Evolutionary conservation across 768 basidiomycete genomes (phyloP), one percentile per base, ranked within the genome.

Genomic region (Trametes coccinea): DNA sequence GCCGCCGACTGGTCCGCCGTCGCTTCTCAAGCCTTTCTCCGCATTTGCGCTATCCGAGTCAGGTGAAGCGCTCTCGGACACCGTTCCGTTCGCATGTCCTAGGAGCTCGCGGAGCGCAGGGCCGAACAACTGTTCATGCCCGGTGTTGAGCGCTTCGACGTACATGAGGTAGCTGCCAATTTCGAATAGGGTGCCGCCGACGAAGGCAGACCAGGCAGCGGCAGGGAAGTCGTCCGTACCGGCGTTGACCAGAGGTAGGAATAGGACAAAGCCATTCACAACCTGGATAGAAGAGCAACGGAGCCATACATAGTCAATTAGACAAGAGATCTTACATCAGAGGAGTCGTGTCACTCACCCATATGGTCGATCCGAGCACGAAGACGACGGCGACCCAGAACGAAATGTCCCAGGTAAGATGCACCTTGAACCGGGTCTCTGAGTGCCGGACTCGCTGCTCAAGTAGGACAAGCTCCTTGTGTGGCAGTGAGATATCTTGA

Each of bases 111-210:
- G 63, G 4, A 77, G 61, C 43, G 67, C 72, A 69, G 72, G 73
- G 3, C 76, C 78, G 67, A 79, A 79, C 33, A 75, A 66, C 30
- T 76, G 74, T 7, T 69, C 64, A 51, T 78, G 78, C 17, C 76
- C 78, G 17, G 79, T 72, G 62, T 83, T 83, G 76, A 80, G 80
- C 0, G 82, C 84, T 65, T 86, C 85, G 66, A 81, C 76, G 27
- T 85, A 76, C 50, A 80, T 80, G 27, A 82, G 73, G 31, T 84
- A 75, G 0, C 82, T 77, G 11, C 85, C 85, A 53, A 84, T 57
- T 60, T 82, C 81, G 75, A 88, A 88, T n/a, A 84, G 73, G 2
- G 83, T 82, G 1, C 84, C 85, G 2, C 86, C 86, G 1, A 82
- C 61, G 69, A 82, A 87, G 0, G 82, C 84, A 70, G 80, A 82